A percentile compares a stretch with the other conserved stretches of the same genome.
phyloP scores from a whole-genome alignment of 495 filamentous ascomycete species.

The Letharia columbiana region DNA sequence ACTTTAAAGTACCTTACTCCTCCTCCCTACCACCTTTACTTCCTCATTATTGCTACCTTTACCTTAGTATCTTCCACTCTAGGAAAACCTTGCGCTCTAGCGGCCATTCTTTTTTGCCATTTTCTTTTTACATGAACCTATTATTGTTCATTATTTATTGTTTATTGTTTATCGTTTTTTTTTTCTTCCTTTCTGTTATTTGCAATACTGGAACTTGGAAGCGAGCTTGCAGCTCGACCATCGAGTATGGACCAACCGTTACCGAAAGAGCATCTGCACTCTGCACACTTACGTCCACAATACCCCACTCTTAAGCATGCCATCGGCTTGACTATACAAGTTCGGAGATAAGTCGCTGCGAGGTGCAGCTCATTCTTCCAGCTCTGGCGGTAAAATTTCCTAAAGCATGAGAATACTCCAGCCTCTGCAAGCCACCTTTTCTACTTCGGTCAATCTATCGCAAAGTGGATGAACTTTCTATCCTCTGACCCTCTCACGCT shows the following conservation, averaged over 20 bases:
- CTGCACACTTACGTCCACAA: not conserved
- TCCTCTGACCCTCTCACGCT: not conserved
- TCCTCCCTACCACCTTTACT: too few species aligned
- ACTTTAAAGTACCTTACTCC: not conserved
- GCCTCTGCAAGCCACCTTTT: not conserved
- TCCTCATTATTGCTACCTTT: too few species aligned
- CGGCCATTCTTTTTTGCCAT: not conserved
- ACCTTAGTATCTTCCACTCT: not conserved
- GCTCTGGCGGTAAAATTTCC: not conserved
- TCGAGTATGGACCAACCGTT: not conserved
- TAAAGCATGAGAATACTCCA: not conserved
- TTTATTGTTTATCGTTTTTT: too few species aligned
- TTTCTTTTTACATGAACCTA: too few species aligned
- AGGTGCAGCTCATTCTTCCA: not conserved
- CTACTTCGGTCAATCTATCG: not conserved
- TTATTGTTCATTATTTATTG: too few species aligned
- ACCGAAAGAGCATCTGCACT: not conserved
- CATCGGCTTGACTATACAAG: not conserved
- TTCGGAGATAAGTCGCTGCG: not conserved
- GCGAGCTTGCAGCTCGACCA: not conserved
- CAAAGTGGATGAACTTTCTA: not conserved
- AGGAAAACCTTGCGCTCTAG: not conserved
- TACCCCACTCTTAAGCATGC: not conserved
- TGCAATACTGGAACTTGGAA: constrained; percentile 1
- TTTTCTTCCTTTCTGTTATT: not conserved